Evolutionary conservation across 2,329 filamentous ascomycete genomes (phyloP).

Genomic region (Pseudogymnoascus sp.): DNA sequence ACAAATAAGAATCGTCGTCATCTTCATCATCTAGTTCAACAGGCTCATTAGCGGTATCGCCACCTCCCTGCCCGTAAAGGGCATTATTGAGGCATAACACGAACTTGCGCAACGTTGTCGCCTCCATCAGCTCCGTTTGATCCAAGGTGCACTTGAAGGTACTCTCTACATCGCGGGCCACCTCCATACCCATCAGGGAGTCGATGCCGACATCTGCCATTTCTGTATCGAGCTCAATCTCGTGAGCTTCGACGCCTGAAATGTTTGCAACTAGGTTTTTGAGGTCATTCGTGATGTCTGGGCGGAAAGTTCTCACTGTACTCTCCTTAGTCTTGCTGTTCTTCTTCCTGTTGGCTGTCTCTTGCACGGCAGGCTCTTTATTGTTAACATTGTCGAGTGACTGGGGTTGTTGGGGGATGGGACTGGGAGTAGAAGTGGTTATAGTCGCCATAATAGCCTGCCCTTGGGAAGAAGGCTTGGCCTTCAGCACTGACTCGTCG

Average conservation of each 20-base stretch:
- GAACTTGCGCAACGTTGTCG: conserved; percentile 28
- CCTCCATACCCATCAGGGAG: conserved; percentile 43
- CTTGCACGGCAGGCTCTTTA: too few relatives aligned
- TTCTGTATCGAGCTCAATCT: conserved; percentile 32
- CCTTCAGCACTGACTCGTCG: background rate
- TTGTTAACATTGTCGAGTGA: too few relatives aligned
- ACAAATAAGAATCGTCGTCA: too few relatives aligned
- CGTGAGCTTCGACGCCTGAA: conserved; percentile 31
- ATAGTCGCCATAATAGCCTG: too few relatives aligned
- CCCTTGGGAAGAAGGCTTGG: too few relatives aligned
- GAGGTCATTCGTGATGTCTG: background rate
- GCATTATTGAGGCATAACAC: conserved; percentile 21
- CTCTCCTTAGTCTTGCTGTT: background rate
- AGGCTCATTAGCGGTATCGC: too few relatives aligned
- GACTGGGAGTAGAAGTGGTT: too few relatives aligned
- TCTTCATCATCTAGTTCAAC: background rate
- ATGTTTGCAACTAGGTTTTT: conserved; percentile 19
- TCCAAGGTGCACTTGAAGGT: conserved; percentile 31
- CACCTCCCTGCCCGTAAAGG: background rate
- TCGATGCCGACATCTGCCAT: conserved; percentile 41
- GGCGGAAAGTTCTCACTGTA: too few relatives aligned
- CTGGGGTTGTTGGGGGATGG: too few relatives aligned
- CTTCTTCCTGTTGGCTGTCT: background rate
- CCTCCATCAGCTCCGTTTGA: conserved; percentile 25
- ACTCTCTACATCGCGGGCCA: conserved; percentile 35